Evolutionary conservation across 306 rosid species (phyloP).

Genomic region (Gleditsia sinensis): DNA sequence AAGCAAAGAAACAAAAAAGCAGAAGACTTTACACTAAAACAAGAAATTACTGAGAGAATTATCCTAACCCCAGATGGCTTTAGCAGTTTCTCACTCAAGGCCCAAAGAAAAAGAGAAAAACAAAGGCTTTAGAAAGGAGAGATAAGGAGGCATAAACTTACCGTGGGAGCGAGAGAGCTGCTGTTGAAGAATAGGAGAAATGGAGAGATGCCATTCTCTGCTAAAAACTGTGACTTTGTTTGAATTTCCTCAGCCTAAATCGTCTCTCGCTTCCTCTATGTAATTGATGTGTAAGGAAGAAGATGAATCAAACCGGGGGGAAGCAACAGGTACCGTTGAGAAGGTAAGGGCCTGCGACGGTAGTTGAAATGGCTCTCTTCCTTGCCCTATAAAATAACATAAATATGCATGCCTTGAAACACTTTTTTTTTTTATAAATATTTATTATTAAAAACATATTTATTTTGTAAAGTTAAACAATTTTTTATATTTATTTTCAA

Average conservation of each 20-base stretch:
- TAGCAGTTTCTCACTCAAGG: not conserved
- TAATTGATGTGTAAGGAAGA: not conserved
- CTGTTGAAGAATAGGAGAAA: constrained; percentile 59
- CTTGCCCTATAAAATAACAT: no score
- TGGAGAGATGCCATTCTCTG: constrained; percentile 62
- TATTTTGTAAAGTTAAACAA: no score
- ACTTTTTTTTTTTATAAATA: no score
- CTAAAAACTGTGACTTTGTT: not conserved
- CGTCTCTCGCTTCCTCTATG: not conserved
- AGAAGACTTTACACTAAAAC: not conserved
- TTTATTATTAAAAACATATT: no score
- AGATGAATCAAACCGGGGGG: not conserved
- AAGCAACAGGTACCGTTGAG: constrained; percentile 19
- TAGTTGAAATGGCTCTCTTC: no score
- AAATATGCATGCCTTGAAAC: no score
- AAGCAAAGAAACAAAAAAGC: not conserved
- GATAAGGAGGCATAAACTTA: constrained; percentile 20
- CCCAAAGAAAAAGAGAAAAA: not conserved
- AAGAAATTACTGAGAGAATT: not conserved
- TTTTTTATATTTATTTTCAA: no score
- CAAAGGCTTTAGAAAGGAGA: not conserved
- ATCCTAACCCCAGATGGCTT: constrained; percentile 29
- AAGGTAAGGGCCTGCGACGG: not conserved
- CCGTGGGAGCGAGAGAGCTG: constrained; percentile 53
- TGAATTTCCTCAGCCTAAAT: constrained; percentile 12